These are phyloP conservation scores for Rutidosis leptorrhynchoides DNA, from an alignment of 129 eudicot genomes.

Conservation along the genomic window DNA sequence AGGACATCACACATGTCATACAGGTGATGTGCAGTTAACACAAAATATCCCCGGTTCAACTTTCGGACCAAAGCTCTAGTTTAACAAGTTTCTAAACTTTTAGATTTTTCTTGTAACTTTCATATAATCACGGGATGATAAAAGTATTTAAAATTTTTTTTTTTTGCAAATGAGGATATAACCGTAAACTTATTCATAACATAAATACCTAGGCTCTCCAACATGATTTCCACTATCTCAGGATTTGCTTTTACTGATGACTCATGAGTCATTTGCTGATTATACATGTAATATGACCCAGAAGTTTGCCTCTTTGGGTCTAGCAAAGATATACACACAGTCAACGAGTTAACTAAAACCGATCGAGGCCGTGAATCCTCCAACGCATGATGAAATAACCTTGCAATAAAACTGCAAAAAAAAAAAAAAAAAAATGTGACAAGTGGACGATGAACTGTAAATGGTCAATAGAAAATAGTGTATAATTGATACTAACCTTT, in stretches of 20 bases:
- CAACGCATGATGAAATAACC: constrained; percentile 78
- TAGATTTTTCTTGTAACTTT: not conserved
- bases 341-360: constrained; percentile 73
- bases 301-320: constrained; percentile 80
- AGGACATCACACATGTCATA: not conserved
- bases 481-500: constrained; percentile 54
- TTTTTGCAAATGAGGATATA: not conserved
- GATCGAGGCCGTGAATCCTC: constrained; percentile 83
- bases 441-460: not conserved
- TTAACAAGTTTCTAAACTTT: not conserved
- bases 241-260: constrained; percentile 57
- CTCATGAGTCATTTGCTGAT: constrained; percentile 59
- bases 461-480: not conserved
- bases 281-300: constrained; percentile 66
- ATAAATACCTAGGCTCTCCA: constrained; percentile 71
- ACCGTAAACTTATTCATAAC: not conserved
- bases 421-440: constrained; percentile 5
- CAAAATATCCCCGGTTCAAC: not conserved
- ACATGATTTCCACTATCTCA: constrained; percentile 92
- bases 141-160: too few relatives aligned
- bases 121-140: too few relatives aligned
- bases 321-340: constrained; percentile 81
- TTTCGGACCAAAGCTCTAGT: not conserved
- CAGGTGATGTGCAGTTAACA: not conserved
- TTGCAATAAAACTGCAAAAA: constrained; percentile 63